Conservation (phyloP, 345 rosid species). For the Salix koriyanagi region DNA sequence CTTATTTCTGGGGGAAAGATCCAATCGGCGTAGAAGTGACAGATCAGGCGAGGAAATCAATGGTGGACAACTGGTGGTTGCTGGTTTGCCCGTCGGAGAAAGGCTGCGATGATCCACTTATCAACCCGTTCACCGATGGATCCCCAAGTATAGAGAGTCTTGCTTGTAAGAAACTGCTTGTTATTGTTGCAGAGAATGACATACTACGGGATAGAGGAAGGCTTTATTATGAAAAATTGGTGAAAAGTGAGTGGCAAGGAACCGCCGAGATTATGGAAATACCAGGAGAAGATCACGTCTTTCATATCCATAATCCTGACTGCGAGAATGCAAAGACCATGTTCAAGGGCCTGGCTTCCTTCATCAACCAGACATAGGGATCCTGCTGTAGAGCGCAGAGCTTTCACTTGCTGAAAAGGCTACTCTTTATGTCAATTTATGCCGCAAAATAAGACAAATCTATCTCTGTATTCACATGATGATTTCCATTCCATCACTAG, state of each 20-base stretch:
- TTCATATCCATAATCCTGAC: slow-evolving; percentile 30
- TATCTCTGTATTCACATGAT: too few species aligned
- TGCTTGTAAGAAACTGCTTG: slow-evolving; percentile 46
- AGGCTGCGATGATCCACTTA: slow-evolving; percentile 70
- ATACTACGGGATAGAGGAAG: slow-evolving; percentile 31
- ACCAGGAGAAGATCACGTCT: slow-evolving; percentile 40
- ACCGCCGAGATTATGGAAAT: slow-evolving; percentile 34
- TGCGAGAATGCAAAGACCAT: slow-evolving; percentile 19
- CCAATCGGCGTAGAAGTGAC: slow-evolving; percentile 54
- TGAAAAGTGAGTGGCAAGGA: slow-evolving; percentile 45
- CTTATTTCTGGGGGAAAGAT: slow-evolving; percentile 48
- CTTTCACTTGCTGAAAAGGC: too few species aligned
- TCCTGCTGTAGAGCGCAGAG: too few species aligned
- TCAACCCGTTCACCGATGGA: slow-evolving; percentile 65
- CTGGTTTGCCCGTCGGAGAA: slow-evolving; percentile 60
- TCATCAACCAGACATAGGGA: too few species aligned
- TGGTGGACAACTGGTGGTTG: slow-evolving; percentile 81
- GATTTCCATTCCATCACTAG: too few species aligned
- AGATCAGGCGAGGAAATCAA: slow-evolving; percentile 39
- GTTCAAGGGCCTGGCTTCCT: too few species aligned
- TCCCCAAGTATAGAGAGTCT: slow-evolving; percentile 40
- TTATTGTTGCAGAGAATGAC: slow-evolving; percentile 38
- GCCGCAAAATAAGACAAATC: too few species aligned
- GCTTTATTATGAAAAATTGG: slow-evolving; percentile 30
- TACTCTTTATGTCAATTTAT: too few species aligned